Conservation (phyloP, 1,139 yeast genomes). For the Candida sp. region DNA sequence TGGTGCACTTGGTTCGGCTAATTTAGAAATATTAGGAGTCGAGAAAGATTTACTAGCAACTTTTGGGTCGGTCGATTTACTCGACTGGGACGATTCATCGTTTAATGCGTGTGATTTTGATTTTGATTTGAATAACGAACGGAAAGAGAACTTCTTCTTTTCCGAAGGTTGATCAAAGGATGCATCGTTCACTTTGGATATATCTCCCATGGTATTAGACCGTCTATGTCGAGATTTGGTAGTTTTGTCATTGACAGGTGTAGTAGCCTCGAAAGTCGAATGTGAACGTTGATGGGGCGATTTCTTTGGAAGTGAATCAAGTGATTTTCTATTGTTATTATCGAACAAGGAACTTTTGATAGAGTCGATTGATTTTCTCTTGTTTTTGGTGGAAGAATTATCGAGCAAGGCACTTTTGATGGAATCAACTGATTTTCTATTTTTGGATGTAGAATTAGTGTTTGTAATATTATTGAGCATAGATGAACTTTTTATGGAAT, state of each 20-base stretch:
- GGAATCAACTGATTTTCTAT: too few species aligned
- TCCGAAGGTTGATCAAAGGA: constrained; percentile 6
- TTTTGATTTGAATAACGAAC: constrained; percentile 34
- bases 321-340: too few species aligned
- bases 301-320: not conserved
- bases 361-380: not conserved
- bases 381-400: not conserved
- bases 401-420: too few species aligned
- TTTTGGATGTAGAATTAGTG: too few species aligned
- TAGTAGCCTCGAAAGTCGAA: not conserved
- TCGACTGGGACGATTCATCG: constrained; percentile 7
- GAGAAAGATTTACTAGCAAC: constrained; percentile 25
- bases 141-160: constrained; percentile 36
- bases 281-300: not conserved
- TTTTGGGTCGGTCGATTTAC: constrained; percentile 6
- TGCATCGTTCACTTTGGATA: constrained; percentile 11
- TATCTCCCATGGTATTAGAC: constrained; percentile 16
- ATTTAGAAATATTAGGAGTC: constrained; percentile 22
- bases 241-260: not conserved
- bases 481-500: not conserved
- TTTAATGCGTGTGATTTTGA: constrained; percentile 26
- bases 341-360: too few species aligned
- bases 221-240: not conserved
- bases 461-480: not conserved
- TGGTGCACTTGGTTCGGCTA: not conserved